Evolutionary conservation across 805 yeast species (phyloP), one percentile per base, ranked within the genome.

Genomic region (Saccharomycopsis lassenensis): DNA sequence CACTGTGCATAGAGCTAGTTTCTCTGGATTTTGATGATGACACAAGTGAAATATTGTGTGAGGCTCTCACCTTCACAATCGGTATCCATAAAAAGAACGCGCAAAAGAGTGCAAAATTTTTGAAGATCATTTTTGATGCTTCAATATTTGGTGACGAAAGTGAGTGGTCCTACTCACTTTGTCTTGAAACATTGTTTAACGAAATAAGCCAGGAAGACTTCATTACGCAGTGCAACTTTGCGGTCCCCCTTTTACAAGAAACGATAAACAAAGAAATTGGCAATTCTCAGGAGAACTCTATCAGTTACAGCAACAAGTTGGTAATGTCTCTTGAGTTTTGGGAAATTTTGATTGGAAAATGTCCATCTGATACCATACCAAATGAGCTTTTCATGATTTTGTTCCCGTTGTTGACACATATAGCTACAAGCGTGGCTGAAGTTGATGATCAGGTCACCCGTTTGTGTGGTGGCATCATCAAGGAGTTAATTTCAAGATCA

Each of bases 401-500:
- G n/a, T n/a, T n/a, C n/a, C n/a, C n/a, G n/a, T n/a, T n/a, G n/a
- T n/a, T n/a, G n/a, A n/a, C n/a, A n/a, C n/a, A n/a, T n/a, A n/a
- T n/a, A n/a, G n/a, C n/a, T n/a, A n/a, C n/a, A n/a, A n/a, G n/a
- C n/a, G n/a, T n/a, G n/a, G n/a, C n/a, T n/a, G n/a, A 85, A 1
- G 59, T 55, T n/a, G 95, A 86, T 52, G 83, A 81, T 47, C 85
- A 79, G 49, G 67, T 84, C 6, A 54, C 86, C 22, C 94, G 86
- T 56, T 61, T 74, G 7, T 77, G 86, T 2, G 80, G 89, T 0
- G 89, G 81, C 42, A 75, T 78, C 4, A 74, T 81, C 48, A 74
- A 75, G 40, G 71, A 69, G 20, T 55, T 86, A 27, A 57, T 85
- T 17, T 54, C 52, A 28, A 64, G 62, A 32, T 56, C 63, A 1